Conservation (phyloP, 495 filamentous ascomycete genomes). For the Aspergillus cavernicola region DNA sequence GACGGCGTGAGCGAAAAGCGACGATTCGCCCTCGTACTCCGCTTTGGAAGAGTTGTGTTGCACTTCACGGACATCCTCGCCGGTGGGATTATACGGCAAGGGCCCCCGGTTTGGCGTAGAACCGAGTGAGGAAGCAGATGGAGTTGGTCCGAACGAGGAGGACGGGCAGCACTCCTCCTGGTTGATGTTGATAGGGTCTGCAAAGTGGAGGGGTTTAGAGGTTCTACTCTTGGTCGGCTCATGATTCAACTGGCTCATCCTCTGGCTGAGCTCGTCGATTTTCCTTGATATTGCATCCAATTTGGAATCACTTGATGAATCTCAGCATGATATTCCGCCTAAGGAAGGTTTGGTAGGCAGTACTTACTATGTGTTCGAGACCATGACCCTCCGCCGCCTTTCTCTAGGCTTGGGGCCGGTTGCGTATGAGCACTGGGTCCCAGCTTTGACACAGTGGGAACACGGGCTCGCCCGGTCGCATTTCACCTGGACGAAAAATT, state of each 20-base stretch:
- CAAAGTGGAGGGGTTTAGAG: too few species aligned
- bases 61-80: not conserved
- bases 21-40: too few species aligned
- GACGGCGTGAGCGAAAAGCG: constrained; percentile 11
- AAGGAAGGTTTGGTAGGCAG: too few species aligned
- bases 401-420: constrained; percentile 1
- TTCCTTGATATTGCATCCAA: constrained; percentile 9
- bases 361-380: constrained; percentile 15
- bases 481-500: too few species aligned
- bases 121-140: not conserved
- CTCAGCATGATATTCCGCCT: too few species aligned
- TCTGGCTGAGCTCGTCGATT: constrained; percentile 12
- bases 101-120: not conserved
- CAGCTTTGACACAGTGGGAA: constrained; percentile 10
- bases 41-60: too few species aligned
- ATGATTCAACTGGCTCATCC: constrained; percentile 8
- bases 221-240: too few species aligned
- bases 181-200: too few species aligned
- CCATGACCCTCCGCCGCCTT: constrained; percentile 11
- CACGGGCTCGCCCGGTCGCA: constrained; percentile 13
- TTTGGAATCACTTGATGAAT: too few species aligned
- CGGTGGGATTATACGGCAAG: not conserved
- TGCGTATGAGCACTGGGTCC: constrained; percentile 6
- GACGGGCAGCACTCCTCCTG: not conserved
- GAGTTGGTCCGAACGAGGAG: not conserved